Evolutionary conservation across 1,139 yeast species (phyloP).

Genomic region (Yamadazyma taylorii): DNA sequence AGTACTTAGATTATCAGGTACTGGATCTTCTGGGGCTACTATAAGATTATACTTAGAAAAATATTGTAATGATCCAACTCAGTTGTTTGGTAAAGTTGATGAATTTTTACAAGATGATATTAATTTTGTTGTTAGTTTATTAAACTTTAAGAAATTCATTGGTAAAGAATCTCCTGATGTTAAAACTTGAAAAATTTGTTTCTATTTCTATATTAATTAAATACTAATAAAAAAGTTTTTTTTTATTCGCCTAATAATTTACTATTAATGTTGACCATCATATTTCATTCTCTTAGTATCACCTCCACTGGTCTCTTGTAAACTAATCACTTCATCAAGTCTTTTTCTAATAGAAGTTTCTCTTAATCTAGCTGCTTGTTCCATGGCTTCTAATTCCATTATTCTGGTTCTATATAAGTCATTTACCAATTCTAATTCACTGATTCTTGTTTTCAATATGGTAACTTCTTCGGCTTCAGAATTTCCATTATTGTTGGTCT

Average conservation of each 20-base stretch:
- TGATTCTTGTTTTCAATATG: slow-evolving; percentile 67
- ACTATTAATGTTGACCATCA: slow-evolving; percentile 4
- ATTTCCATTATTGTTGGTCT: not conserved
- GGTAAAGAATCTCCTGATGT: slow-evolving; percentile 91
- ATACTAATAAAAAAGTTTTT: slow-evolving; percentile 1
- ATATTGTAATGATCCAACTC: slow-evolving; percentile 62
- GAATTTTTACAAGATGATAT: slow-evolving; percentile 67
- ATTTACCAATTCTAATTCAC: slow-evolving; percentile 88
- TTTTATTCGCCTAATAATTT: too few species aligned
- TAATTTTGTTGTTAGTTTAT: slow-evolving; percentile 59
- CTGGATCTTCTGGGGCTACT: slow-evolving; percentile 98
- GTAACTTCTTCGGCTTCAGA: slow-evolving; percentile 36
- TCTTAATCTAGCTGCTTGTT: slow-evolving; percentile 55
- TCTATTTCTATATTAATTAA: slow-evolving; percentile 1
- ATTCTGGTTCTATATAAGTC: slow-evolving; percentile 83
- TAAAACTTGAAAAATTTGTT: slow-evolving; percentile 55
- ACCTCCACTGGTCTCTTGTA: slow-evolving; percentile 18
- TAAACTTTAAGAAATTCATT: slow-evolving; percentile 70
- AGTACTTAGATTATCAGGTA: slow-evolving; percentile 91
- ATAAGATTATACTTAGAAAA: slow-evolving; percentile 90
- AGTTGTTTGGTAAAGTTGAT: slow-evolving; percentile 58
- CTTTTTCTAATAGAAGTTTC: slow-evolving; percentile 50
- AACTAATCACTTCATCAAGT: slow-evolving; percentile 43
- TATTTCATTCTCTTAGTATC: slow-evolving; percentile 22
- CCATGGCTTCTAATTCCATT: slow-evolving; percentile 74